These are phyloP conservation scores for Oryza nivara DNA, from an alignment of 176 grass and related monocot species.

Conservation along the genomic window DNA sequence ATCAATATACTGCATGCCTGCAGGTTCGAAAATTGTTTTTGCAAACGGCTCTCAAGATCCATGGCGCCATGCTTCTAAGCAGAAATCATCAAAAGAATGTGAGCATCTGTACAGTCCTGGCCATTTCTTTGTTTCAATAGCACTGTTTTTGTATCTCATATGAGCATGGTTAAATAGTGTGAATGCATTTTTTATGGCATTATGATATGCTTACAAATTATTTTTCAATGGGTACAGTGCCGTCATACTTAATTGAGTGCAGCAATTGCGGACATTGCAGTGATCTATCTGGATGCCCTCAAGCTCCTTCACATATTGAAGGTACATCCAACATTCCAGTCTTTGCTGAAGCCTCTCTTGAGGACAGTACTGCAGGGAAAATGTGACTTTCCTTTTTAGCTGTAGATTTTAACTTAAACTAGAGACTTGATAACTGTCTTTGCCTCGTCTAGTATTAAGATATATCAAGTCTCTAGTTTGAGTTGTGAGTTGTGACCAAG, in stretches of 20 bases:
- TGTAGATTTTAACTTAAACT: too few relatives aligned
- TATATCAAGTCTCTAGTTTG: constrained; percentile 7
- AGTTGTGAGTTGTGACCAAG: constrained; percentile 1
- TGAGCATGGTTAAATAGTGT: neutral
- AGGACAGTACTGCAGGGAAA: neutral
- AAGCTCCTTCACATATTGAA: constrained; percentile 87
- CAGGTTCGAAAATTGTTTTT: constrained; percentile 95
- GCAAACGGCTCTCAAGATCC: constrained; percentile 95
- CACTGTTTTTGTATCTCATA: neutral
- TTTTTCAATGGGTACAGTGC: constrained; percentile 62
- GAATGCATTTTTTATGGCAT: constrained; percentile 16
- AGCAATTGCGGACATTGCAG: constrained; percentile 88
- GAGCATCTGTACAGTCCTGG: constrained; percentile 36
- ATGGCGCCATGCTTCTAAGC: constrained; percentile 97
- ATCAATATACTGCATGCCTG: constrained; percentile 8
- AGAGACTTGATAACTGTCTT: neutral
- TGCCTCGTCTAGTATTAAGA: neutral
- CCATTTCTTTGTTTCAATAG: constrained; percentile 10
- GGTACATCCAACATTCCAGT: constrained; percentile 52
- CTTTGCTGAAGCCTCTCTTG: constrained; percentile 19
- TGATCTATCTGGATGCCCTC: constrained; percentile 92
- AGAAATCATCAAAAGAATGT: constrained; percentile 82
- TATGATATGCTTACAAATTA: constrained; percentile 17
- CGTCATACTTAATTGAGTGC: constrained; percentile 89
- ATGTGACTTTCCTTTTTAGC: neutral